Evolutionary conservation across 2,329 filamentous ascomycete genomes (phyloP).

Genomic region (Ilyonectria mors-panacis): DNA sequence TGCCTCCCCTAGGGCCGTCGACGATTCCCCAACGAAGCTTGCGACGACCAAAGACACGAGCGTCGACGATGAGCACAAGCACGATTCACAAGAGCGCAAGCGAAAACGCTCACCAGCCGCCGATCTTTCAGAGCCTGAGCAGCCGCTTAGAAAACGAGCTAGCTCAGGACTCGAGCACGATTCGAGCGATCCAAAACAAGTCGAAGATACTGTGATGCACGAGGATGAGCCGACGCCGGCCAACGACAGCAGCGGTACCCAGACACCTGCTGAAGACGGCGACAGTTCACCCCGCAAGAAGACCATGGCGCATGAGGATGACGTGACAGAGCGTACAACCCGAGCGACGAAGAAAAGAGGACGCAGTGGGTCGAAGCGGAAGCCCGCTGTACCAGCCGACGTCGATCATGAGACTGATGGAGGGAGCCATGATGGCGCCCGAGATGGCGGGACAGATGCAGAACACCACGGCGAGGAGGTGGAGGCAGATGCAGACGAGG

Average conservation of each 20-base stretch:
- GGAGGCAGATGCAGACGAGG: constrained; percentile 72
- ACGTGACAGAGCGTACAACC: constrained; percentile 51
- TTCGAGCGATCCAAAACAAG: constrained; percentile 48
- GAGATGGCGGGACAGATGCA: constrained; percentile 58
- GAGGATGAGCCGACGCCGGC: constrained; percentile 56
- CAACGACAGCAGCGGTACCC: constrained; percentile 56
- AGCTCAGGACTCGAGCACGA: constrained; percentile 62
- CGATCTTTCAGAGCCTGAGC: constrained; percentile 62
- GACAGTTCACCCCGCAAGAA: constrained; percentile 49
- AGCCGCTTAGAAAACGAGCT: constrained; percentile 69
- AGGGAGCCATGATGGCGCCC: constrained; percentile 52
- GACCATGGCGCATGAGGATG: constrained; percentile 50
- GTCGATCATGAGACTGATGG: constrained; percentile 52
- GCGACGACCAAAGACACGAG: constrained; percentile 46
- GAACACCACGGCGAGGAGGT: constrained; percentile 67
- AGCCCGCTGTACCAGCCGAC: constrained; percentile 49
- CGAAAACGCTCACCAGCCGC: constrained; percentile 64
- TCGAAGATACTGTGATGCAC: constrained; percentile 51
- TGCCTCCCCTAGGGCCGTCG: constrained; percentile 57
- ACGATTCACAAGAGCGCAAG: constrained; percentile 60
- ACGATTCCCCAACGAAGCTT: constrained; percentile 55
- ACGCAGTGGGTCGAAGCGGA: constrained; percentile 59
- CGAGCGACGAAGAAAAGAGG: constrained; percentile 58
- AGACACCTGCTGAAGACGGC: constrained; percentile 65
- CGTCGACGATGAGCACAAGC: constrained; percentile 50